Base-by-base conservation (phyloP, 345 rosid genomes). In the Turritis glabra region DNA sequence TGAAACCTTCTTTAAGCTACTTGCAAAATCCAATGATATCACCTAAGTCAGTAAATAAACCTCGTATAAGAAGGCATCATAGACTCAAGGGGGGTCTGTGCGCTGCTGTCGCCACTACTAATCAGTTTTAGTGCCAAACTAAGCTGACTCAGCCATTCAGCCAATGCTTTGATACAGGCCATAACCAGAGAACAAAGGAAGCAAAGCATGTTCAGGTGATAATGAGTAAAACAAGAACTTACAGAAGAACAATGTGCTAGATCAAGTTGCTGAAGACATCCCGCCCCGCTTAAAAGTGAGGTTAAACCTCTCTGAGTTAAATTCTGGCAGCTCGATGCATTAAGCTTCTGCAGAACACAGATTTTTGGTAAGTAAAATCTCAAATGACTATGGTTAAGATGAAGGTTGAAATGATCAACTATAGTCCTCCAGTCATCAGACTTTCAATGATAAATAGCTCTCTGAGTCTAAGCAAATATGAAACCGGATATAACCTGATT, bases 261-360 rank as follows among this genome's bases (percentile, higher is more conserved):
- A 69, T 74, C 78, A 56, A 83, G 78, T 25, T 71, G 73, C 77
- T 78, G 71, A 22, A 83, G 79, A 48, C 41, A 56, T 72, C 51
- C 64, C 2, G 77, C 67, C 27, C 86, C 82, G n/a, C 79, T 77
- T 46, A 74, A 68, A 47, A 83, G 65, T 46, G 77, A 75, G 58
- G 83, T 53, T 73, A 83, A 63, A 26, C 86, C 84, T 65, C 15
- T 64, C 35, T 80, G 79, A 48, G 79, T 83, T 64, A 83, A 48
- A 55, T 80, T 83, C 73, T 78, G 84, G 79, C 86, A 83, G 66
- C 82, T 83, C 10, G 86, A 80, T 70, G 78, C 71, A 72, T 80
- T 57, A 9, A 83, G 82, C 54, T 69, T 78, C 86, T 83, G 77
- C 21, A 80, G 8, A 77, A 43, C 1, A 68, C 15, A 59, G 25